A percentile compares a stretch with the other conserved stretches of the same genome.
phyloP scores from a whole-genome alignment of 2,329 filamentous ascomycete genomes.

The Calonectria pseudoreteaudii region DNA sequence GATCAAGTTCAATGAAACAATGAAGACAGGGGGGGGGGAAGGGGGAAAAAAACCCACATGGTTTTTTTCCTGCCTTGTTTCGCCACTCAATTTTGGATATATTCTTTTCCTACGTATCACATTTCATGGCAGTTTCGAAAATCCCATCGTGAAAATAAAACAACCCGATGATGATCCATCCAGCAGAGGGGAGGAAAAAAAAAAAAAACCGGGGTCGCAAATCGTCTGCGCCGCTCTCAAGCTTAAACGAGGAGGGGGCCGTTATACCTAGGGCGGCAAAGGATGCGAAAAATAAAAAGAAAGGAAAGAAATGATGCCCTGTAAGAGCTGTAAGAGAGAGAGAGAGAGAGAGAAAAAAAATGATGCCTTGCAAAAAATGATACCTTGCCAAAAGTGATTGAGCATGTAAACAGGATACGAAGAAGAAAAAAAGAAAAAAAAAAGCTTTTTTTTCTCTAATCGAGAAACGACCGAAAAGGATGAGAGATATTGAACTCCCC shows the following conservation, averaged over 20 bases:
- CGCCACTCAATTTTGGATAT: background rate
- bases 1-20: background rate
- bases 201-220: background rate
- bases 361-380: background rate
- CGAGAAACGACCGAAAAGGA: background rate
- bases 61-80: background rate
- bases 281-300: constrained; percentile 1
- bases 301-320: background rate
- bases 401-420: background rate
- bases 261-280: background rate
- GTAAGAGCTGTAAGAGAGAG: too few relatives aligned
- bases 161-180: background rate
- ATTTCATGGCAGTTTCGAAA: background rate
- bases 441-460: background rate
- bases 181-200: too few relatives aligned
- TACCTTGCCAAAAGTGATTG: background rate
- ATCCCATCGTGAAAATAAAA: background rate
- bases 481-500: background rate
- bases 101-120: background rate
- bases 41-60: background rate
- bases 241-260: constrained; percentile 7
- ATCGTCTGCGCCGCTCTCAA: background rate
- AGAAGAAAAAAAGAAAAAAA: background rate
- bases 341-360: background rate
- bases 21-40: too few relatives aligned